Evolutionary conservation across 139 green algal genomes (phyloP).

Genomic region (Dunaliella primolecta): DNA sequence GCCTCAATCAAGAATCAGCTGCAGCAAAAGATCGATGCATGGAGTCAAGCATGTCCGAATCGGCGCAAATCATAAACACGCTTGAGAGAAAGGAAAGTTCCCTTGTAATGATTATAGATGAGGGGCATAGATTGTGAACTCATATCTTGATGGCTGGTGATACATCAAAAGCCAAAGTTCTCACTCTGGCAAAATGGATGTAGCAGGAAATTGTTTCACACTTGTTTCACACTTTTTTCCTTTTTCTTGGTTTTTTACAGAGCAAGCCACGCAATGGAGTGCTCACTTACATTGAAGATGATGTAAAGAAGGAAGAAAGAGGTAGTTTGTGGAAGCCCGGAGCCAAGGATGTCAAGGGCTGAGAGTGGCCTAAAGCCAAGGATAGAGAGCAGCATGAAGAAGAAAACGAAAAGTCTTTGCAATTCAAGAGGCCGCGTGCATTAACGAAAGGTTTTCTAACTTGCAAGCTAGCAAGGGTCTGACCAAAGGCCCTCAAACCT

Average conservation of each 20-base stretch:
- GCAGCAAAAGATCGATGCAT: too few relatives aligned
- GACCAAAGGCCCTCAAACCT: too few relatives aligned
- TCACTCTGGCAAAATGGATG: too few relatives aligned
- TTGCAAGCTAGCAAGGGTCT: too few relatives aligned
- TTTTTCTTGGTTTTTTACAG: not conserved
- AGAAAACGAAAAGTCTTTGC: conserved; percentile 33
- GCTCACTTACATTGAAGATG: conserved; percentile 38
- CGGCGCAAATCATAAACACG: too few relatives aligned
- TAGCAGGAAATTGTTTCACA: not conserved
- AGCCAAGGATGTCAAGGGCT: conserved; percentile 59
- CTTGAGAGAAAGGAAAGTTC: not conserved
- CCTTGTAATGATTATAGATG: not conserved
- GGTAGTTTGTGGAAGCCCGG: conserved; percentile 58
- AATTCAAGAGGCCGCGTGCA: not conserved
- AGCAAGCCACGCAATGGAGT: not conserved
- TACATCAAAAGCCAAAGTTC: too few relatives aligned
- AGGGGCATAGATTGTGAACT: not conserved
- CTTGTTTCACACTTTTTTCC: not conserved
- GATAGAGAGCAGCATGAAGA: conserved; percentile 34
- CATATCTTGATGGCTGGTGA: not conserved
- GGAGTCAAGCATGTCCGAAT: too few relatives aligned
- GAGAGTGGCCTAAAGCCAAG: conserved; percentile 35
- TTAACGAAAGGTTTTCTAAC: conserved; percentile 18
- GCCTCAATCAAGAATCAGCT: not conserved
- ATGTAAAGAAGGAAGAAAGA: conserved; percentile 77